Percentiles rank a stretch among this genome's conserved stretches.
phyloP scores from a whole-genome alignment of 495 filamentous ascomycete genomes.

The Evernia prunastri region DNA sequence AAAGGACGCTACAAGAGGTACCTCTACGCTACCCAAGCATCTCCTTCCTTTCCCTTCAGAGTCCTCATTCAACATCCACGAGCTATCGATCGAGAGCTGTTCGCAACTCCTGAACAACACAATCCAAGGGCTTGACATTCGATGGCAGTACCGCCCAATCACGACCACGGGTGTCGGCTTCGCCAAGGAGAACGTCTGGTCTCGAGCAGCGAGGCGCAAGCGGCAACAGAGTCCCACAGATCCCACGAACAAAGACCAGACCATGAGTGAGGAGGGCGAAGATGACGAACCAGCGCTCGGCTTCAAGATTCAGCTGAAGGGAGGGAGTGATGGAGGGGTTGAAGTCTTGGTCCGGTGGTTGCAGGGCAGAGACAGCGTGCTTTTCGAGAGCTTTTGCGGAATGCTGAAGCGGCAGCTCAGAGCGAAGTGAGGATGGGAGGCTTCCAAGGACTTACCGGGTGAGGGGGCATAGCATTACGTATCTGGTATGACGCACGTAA shows the following conservation, averaged over 20 bases:
- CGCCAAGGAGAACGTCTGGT: conserved; percentile 65
- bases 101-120: conserved; percentile 36
- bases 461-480: no score
- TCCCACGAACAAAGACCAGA: conserved; percentile 20
- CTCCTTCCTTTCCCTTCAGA: conserved; percentile 55
- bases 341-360: conserved; percentile 62
- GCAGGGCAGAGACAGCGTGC: conserved; percentile 61
- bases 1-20: conserved; percentile 51
- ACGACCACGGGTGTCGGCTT: conserved; percentile 46
- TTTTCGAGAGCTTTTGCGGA: conserved; percentile 88
- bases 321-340: conserved; percentile 25
- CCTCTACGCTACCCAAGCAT: conserved; percentile 50
- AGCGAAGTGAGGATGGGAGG: background rate
- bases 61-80: conserved; percentile 24
- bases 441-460: background rate
- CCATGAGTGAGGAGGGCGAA: conserved; percentile 21
- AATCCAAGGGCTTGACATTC: conserved; percentile 42
- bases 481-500: no score
- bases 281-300: conserved; percentile 35
- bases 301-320: conserved; percentile 42
- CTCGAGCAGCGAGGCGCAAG: conserved; percentile 54
- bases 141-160: conserved; percentile 45
- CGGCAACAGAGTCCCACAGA: conserved; percentile 30
- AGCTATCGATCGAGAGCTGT: conserved; percentile 11
- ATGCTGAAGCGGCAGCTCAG: conserved; percentile 57